A percentile compares a stretch with the other conserved stretches of the same genome.
phyloP scores from a whole-genome alignment of 352 stramenopile species.

The Globisporangium carolinianum region DNA sequence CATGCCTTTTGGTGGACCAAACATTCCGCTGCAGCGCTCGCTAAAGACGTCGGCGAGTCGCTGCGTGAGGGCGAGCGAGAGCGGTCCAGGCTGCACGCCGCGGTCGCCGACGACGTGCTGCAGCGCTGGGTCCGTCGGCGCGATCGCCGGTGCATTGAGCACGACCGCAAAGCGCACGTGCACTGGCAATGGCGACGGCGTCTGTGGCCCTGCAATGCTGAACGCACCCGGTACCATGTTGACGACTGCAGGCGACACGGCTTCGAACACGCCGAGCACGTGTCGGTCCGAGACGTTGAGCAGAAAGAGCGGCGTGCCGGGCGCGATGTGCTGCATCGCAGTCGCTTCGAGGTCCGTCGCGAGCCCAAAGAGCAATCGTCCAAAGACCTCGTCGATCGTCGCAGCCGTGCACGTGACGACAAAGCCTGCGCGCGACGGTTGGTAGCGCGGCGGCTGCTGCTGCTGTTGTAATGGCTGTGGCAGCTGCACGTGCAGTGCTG shows the following conservation, averaged over 20 bases:
- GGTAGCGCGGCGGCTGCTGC: slow-evolving; percentile 23
- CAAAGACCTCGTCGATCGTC: slow-evolving; percentile 87
- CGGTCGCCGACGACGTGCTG: slow-evolving; percentile 61
- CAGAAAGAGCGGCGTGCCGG: slow-evolving; percentile 77
- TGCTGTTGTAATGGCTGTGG: too few species aligned
- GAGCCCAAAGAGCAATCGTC: slow-evolving; percentile 78
- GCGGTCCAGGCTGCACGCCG: slow-evolving; percentile 43
- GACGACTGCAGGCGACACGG: slow-evolving; percentile 52
- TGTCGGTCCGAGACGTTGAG: slow-evolving; percentile 84
- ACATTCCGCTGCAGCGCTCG: slow-evolving; percentile 42
- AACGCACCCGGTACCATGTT: slow-evolving; percentile 84
- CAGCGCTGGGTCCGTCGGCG: slow-evolving; percentile 60
- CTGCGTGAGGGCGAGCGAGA: slow-evolving; percentile 62
- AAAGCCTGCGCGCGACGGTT: slow-evolving; percentile 55
- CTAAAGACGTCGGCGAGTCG: slow-evolving; percentile 66
- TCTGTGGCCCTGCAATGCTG: slow-evolving; percentile 31
- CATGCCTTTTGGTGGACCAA: slow-evolving; percentile 24
- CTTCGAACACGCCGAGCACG: slow-evolving; percentile 81
- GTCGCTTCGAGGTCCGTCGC: slow-evolving; percentile 62
- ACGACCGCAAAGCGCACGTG: slow-evolving; percentile 67
- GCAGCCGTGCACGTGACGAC: slow-evolving; percentile 73
- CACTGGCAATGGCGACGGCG: slow-evolving; percentile 60
- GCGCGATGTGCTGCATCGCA: slow-evolving; percentile 53
- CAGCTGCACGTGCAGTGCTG: slow-evolving; percentile 1
- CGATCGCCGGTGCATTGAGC: slow-evolving; percentile 67